phyloP scores from a whole-genome alignment of 2,329 filamentous ascomycete species.

The Trichophyton schoenleinii region DNA sequence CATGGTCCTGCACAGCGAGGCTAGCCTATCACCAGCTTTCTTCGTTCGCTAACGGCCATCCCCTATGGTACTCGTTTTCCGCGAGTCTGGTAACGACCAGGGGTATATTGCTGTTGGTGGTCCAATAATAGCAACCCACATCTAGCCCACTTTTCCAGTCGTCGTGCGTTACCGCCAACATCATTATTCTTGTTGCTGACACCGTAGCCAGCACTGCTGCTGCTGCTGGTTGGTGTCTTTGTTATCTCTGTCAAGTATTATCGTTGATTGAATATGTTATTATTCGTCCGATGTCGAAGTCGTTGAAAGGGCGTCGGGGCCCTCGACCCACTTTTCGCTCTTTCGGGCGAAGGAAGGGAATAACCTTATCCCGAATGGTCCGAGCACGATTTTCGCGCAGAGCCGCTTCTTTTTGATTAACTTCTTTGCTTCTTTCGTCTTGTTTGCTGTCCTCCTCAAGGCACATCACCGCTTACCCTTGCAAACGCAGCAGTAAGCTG shows the following conservation, averaged over 20 bases:
- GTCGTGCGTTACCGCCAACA: no score
- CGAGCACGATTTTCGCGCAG: background rate
- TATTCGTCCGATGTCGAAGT: background rate
- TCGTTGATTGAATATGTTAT: background rate
- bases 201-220: background rate
- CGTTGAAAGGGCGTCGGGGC: background rate
- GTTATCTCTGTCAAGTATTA: background rate
- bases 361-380: background rate
- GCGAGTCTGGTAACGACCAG: background rate
- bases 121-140: background rate
- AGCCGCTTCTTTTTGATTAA: background rate
- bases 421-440: background rate
- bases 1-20: background rate
- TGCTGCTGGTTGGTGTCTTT: background rate
- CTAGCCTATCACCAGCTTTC: background rate
- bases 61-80: background rate
- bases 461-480: background rate
- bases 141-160: background rate
- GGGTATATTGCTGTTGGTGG: background rate
- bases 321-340: background rate
- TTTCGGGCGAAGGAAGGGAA: background rate
- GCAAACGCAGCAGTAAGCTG: background rate
- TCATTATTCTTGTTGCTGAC: background rate
- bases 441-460: background rate
- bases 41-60: background rate